Conservation (phyloP, 306 rosid species). For the Pyrus bretschneideri region DNA sequence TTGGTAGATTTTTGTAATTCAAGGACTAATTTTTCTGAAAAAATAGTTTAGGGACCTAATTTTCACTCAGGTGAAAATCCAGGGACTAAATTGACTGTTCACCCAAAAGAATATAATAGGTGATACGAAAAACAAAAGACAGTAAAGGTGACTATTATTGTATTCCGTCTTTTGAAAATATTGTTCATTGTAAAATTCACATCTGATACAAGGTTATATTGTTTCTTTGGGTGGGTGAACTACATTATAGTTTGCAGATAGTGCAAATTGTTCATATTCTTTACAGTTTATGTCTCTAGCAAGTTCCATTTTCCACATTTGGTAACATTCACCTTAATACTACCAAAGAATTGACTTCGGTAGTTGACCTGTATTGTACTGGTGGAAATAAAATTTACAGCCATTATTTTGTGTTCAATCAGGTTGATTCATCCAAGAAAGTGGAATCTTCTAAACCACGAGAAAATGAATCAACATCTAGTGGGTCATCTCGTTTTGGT, state of each 20-base stretch:
- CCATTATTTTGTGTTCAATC: slow-evolving; percentile 2
- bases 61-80: no score
- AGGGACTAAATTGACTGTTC: no score
- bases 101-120: no score
- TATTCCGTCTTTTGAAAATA: neutral
- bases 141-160: neutral
- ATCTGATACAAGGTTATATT: neutral
- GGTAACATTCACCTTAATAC: neutral
- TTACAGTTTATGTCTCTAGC: neutral
- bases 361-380: neutral
- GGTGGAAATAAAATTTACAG: neutral
- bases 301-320: neutral
- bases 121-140: neutral
- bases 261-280: neutral
- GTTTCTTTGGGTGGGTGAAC: no score
- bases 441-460: slow-evolving; percentile 32
- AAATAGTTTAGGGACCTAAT: no score
- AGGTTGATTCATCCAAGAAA: slow-evolving; percentile 37
- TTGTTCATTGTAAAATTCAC: neutral
- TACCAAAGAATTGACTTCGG: neutral
- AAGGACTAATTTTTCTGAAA: no score
- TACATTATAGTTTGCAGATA: neutral
- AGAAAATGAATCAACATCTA: slow-evolving; percentile 33
- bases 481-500: slow-evolving; percentile 51
- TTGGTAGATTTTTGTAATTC: no score